Conservation (phyloP, 73 alveolate species). For the Vitrella brassicaformis region DNA sequence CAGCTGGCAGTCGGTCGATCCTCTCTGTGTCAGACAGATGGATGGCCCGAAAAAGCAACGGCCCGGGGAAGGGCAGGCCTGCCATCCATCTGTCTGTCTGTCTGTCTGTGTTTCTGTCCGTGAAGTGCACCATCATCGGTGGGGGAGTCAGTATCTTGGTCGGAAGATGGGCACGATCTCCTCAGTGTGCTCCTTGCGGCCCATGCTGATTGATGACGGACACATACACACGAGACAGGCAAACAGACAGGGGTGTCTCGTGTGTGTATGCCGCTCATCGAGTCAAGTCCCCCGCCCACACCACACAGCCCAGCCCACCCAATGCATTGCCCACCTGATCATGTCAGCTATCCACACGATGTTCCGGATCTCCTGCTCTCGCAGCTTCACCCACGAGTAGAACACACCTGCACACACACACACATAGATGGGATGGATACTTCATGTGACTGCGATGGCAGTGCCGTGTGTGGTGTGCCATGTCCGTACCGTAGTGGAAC, state of each 20-base stretch:
- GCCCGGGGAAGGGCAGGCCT: no score
- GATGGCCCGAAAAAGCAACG: no score
- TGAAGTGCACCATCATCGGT: no score
- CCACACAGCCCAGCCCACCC: background rate
- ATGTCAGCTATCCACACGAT: slow-evolving; percentile 73
- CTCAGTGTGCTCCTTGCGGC: background rate
- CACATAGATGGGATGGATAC: background rate
- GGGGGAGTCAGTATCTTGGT: background rate
- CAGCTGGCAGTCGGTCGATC: no score
- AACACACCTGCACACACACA: slow-evolving; percentile 41
- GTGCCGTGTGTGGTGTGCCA: no score
- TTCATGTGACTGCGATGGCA: background rate
- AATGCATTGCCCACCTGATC: slow-evolving; percentile 13
- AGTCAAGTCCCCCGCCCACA: background rate
- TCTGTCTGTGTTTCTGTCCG: no score
- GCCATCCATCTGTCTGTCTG: no score
- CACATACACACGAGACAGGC: background rate
- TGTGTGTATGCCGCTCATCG: background rate
- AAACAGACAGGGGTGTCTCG: background rate
- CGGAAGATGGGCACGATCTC: background rate
- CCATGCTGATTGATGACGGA: no score
- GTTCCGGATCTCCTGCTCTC: slow-evolving; percentile 80
- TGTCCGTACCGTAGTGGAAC: slow-evolving; percentile 65
- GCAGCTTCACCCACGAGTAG: slow-evolving; percentile 72
- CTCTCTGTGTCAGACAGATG: no score